A percentile compares a stretch with the other conserved stretches of the same genome.
phyloP scores from a whole-genome alignment of 169 alveolate species.

The Plasmodium cynomolgi region DNA sequence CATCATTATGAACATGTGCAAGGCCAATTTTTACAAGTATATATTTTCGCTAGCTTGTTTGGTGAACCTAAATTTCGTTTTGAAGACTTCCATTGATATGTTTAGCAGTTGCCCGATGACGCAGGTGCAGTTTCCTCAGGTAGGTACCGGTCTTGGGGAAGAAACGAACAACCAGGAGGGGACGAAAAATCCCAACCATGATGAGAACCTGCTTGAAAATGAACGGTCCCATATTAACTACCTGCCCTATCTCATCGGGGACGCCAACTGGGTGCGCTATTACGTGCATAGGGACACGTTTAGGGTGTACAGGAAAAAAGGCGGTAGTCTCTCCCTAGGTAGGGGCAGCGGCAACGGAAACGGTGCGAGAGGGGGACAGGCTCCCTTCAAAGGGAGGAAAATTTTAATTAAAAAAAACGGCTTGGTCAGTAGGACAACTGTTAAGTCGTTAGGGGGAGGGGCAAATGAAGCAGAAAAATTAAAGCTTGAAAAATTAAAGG shows the following conservation, averaged over 20 bases:
- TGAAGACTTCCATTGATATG: slow-evolving; percentile 5
- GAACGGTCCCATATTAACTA: slow-evolving; percentile 19
- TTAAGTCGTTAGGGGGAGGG: not conserved
- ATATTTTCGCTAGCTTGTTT: slow-evolving; percentile 11
- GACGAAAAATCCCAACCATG: not conserved
- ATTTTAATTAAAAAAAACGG: not conserved
- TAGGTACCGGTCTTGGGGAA: not conserved
- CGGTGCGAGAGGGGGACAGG: not conserved
- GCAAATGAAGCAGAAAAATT: not conserved
- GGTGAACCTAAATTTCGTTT: slow-evolving; percentile 23
- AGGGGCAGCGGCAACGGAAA: not conserved
- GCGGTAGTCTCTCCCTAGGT: not conserved
- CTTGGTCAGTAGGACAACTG: not conserved
- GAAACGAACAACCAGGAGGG: not conserved
- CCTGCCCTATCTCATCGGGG: slow-evolving; percentile 13
- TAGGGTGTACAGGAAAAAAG: not conserved
- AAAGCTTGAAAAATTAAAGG: not conserved
- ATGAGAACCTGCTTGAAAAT: not conserved
- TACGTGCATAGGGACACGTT: slow-evolving; percentile 52
- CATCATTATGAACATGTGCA: not conserved
- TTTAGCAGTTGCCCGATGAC: slow-evolving; percentile 1
- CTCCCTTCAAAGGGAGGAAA: not conserved
- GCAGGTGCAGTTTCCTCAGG: not conserved
- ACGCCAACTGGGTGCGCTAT: slow-evolving; percentile 14
- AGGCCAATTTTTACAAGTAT: not conserved